Base-by-base conservation (phyloP, 2,329 filamentous ascomycete species). In the Triangularia setosa region DNA sequence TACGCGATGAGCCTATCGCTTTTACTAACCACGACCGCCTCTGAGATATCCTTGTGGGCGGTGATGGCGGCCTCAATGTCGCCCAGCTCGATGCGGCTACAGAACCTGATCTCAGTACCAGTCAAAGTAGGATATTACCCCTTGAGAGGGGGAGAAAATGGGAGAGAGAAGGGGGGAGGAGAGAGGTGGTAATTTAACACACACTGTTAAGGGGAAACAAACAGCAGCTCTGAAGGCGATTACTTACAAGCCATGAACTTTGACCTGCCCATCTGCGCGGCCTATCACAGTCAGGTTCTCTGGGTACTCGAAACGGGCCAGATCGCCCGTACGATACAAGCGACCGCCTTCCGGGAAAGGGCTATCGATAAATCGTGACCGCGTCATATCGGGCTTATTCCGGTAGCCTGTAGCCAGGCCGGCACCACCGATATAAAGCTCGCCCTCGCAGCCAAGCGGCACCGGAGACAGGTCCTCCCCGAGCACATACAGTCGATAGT, bases 401-500 rank as follows among this genome's bases (percentile, higher is more conserved):
- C 67, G 67, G 62, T 80, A 80, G 2, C 77, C 77, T 24, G 64
- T 52, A 12, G 71, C 72, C 25, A 75, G 67, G 4, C 74, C 71
- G 3, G 67, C 69, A 1, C 74, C 75, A 30, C 73, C 74, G 33
- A 76, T 71, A 52, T 69, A 76, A 40, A 77, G 66, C 67, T 77
- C 74, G 6, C 75, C 75, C 11, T 65, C 23, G 18, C 75, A 64
- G 0, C 81, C 80, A 5, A 73, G 58, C 0, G 81, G 78, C 4
- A 79, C 72, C 0, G 76, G 73, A 18, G 75, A 64, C 53, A 73
- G 69, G 6, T 77, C 59, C 11, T 72, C 66, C 7, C 80, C 79
- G 0, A 82, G 60, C 24, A 83, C 74, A 66, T 78, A 81, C 23
- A 77, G 67, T 0, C 69, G 67, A 57, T 74, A 75, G 66, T 80